Evolutionary conservation across 805 yeast species (phyloP), one percentile per base, ranked within the genome.

Genomic region (Lachancea dasiensis): DNA sequence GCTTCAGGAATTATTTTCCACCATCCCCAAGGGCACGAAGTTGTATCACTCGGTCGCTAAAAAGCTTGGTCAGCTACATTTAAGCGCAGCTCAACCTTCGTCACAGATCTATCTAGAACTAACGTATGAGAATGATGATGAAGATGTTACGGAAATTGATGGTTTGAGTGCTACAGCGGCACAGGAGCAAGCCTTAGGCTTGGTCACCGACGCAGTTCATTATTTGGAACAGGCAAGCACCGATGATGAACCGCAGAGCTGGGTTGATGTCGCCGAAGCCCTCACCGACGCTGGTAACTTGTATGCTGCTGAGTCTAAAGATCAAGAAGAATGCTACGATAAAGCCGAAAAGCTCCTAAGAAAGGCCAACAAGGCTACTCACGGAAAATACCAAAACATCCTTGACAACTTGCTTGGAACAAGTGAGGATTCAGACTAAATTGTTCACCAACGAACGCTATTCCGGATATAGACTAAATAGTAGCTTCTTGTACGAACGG

Each of bases 181-280:
- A 0, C 78, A 72, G 41, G 48, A 54, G 16, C 65, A 67, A 28
- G 77, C 85, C 0, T 62, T 71, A 26, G 60, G 64, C 2, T 58
- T 69, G 24, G 72, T 78, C 8, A 49, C 57, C 7, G 61, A 59
- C 14, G 94, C 94, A 0, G 64, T 83, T 18, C 63, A 67, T 26
- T 73, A 74, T 51, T 65, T 87, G 38, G 60, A 67, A 38, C 61
- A 66, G 38, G 81, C 87, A 0, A 75, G 79, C 56, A 77, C 77
- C 35, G 78, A 75, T 14, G 84, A 79, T 31, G 86, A 81, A 27
- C 94, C 95, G 0, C 81, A 79, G 41, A 69, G 82, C 4, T 82
- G 90, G 85, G 95, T 80, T 9, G 74, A 77, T 52, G 70, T 83
- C 31, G 95, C 96, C 1, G 97, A 90, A 59, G 89, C 95, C 1